A percentile compares a stretch with the other conserved stretches of the same genome.
Evolutionary conservation across 2,329 filamentous ascomycete genomes (phyloP).

Genomic region (Colletotrichum higginsianum): DNA sequence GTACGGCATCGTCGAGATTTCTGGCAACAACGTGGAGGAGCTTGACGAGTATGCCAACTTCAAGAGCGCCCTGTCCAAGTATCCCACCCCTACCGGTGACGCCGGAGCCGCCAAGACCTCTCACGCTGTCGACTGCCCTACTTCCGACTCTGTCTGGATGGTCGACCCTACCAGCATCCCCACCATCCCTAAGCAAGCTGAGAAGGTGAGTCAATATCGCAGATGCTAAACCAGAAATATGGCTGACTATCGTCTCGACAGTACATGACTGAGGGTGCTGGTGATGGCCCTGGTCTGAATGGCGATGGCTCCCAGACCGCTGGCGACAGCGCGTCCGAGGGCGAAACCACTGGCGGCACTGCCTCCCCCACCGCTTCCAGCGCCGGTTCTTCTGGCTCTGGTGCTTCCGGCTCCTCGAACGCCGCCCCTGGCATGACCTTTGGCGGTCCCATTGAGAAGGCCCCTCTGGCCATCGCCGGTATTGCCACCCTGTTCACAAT

Average conservation of each 20-base stretch:
- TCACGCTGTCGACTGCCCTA: slow-evolving; percentile 64
- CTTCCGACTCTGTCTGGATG: slow-evolving; percentile 64
- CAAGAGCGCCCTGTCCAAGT: slow-evolving; percentile 62
- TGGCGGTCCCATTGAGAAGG: slow-evolving; percentile 42
- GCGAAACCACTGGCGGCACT: slow-evolving; percentile 62
- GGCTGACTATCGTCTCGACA: slow-evolving; percentile 42
- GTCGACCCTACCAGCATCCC: slow-evolving; percentile 66
- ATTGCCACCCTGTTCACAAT: slow-evolving; percentile 54
- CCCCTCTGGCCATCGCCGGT: slow-evolving; percentile 54
- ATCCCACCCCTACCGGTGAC: slow-evolving; percentile 65
- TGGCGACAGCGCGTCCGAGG: slow-evolving; percentile 53
- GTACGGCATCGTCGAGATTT: slow-evolving; percentile 84
- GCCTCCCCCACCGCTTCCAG: slow-evolving; percentile 53
- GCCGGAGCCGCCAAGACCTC: slow-evolving; percentile 66
- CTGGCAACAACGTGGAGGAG: slow-evolving; percentile 68
- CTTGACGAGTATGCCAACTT: slow-evolving; percentile 74
- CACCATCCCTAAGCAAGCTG: slow-evolving; percentile 64
- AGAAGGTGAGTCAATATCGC: slow-evolving; percentile 45
- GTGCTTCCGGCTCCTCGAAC: slow-evolving; percentile 52
- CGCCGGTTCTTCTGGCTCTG: slow-evolving; percentile 48
- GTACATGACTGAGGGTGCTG: slow-evolving; percentile 69
- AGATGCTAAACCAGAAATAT: not conserved
- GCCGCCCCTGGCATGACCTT: slow-evolving; percentile 49
- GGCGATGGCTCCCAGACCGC: slow-evolving; percentile 69
- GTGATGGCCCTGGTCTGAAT: slow-evolving; percentile 66